phyloP scores from a whole-genome alignment of 2,329 filamentous ascomycete species.

The Venturiaceae sp. region DNA sequence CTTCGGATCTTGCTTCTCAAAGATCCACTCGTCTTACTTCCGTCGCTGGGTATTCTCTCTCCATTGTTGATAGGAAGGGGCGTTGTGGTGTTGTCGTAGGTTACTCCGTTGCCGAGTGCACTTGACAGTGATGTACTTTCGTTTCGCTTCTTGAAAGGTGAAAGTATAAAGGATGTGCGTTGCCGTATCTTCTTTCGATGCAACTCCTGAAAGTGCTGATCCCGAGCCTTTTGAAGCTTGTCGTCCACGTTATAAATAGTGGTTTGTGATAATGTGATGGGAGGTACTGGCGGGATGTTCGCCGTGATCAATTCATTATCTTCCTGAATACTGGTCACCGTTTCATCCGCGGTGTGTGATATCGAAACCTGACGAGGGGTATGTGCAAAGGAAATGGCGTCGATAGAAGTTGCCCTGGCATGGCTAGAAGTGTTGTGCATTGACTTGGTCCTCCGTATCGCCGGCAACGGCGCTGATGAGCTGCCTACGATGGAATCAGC shows the following conservation, averaged over 20 bases:
- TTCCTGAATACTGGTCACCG: background rate
- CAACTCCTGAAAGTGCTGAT: conserved; percentile 30
- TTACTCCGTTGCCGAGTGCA: background rate
- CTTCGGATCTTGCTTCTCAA: conserved; percentile 53
- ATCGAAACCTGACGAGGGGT: background rate
- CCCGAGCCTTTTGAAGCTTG: conserved; percentile 23
- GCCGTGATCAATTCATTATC: background rate
- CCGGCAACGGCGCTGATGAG: background rate
- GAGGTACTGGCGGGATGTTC: background rate
- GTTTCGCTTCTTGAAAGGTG: conserved; percentile 32
- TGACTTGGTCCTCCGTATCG: conserved; percentile 4
- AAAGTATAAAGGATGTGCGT: conserved; percentile 33
- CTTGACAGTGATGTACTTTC: conserved; percentile 22
- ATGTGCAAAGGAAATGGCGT: conserved; percentile 5
- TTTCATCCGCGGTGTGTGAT: background rate
- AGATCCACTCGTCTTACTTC: conserved; percentile 25
- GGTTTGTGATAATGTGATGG: conserved; percentile 2
- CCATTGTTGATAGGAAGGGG: conserved; percentile 1
- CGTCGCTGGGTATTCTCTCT: background rate
- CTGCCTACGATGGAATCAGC: background rate
- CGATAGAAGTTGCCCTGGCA: background rate
- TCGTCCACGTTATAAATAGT: conserved; percentile 18
- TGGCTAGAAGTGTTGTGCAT: conserved; percentile 5
- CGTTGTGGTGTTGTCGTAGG: conserved; percentile 12
- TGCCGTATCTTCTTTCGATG: conserved; percentile 30